These are phyloP conservation scores for Saturnispora hagleri DNA, from an alignment of 805 yeast genomes.

Conservation along the genomic window DNA sequence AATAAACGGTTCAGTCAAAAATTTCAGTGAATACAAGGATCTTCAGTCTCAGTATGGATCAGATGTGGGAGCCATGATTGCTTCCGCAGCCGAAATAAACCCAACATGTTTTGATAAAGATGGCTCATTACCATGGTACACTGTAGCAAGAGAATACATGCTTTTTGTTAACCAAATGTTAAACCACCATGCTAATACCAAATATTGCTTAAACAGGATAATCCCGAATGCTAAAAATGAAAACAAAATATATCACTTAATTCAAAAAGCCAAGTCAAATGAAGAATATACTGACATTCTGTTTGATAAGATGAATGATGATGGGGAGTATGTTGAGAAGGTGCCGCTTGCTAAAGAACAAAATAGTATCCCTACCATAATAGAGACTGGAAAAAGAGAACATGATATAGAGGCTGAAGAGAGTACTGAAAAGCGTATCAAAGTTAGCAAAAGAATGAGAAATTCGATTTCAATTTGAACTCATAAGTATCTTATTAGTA, in stretches of 20 bases:
- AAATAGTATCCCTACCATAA: neutral
- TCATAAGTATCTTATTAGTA: no score
- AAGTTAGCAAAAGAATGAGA: neutral
- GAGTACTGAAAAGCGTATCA: neutral
- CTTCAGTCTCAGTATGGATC: slow-evolving; percentile 46
- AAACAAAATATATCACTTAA: slow-evolving; percentile 41
- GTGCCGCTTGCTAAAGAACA: neutral
- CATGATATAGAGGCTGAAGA: slow-evolving; percentile 1
- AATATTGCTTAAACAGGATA: slow-evolving; percentile 70
- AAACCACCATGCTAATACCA: slow-evolving; percentile 64
- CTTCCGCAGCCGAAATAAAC: slow-evolving; percentile 80
- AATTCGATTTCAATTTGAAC: no score
- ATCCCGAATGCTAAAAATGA: slow-evolving; percentile 39
- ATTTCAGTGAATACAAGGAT: slow-evolving; percentile 13
- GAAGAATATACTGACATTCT: slow-evolving; percentile 37
- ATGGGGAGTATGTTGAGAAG: slow-evolving; percentile 21
- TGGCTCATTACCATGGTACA: slow-evolving; percentile 44
- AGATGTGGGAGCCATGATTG: slow-evolving; percentile 87
- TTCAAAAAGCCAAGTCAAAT: slow-evolving; percentile 47
- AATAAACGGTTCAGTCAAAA: slow-evolving; percentile 68
- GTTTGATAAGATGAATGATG: slow-evolving; percentile 28
- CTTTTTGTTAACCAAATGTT: slow-evolving; percentile 44
- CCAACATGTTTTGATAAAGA: slow-evolving; percentile 59
- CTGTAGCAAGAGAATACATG: slow-evolving; percentile 46
- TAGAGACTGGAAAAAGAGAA: slow-evolving; percentile 9